Conservation (phyloP, 2,329 filamentous ascomycete species). For the Cephalotrichum gorgonifer region DNA sequence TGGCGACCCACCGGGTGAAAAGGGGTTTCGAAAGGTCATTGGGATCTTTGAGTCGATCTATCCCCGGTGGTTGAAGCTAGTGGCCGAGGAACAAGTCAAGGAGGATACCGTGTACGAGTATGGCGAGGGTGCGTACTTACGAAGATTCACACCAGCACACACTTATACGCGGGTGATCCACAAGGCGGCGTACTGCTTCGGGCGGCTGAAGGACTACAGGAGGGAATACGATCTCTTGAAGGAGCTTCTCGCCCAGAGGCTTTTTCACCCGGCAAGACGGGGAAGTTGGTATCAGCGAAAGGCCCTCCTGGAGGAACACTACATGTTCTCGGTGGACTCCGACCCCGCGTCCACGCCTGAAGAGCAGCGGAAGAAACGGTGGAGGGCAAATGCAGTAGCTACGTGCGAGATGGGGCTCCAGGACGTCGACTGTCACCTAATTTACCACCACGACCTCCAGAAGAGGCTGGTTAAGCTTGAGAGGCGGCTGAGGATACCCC, state of each 20-base stretch:
- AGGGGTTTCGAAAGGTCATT: slow-evolving; percentile 57
- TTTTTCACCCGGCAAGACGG: slow-evolving; percentile 77
- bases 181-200: slow-evolving; percentile 71
- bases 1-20: slow-evolving; percentile 56
- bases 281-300: slow-evolving; percentile 95
- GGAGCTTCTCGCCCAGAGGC: slow-evolving; percentile 66
- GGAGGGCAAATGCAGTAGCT: slow-evolving; percentile 63
- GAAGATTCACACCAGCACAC: slow-evolving; percentile 83
- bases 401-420: slow-evolving; percentile 85
- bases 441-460: slow-evolving; percentile 89
- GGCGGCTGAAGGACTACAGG: slow-evolving; percentile 69
- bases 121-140: slow-evolving; percentile 79
- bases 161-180: slow-evolving; percentile 89
- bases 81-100: slow-evolving; percentile 66
- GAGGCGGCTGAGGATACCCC: slow-evolving; percentile 69
- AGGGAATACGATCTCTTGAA: slow-evolving; percentile 65
- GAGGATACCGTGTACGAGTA: slow-evolving; percentile 68
- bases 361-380: slow-evolving; percentile 63
- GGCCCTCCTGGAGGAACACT: slow-evolving; percentile 88
- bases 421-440: slow-evolving; percentile 80
- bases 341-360: slow-evolving; percentile 22
- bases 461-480: slow-evolving; percentile 91
- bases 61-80: slow-evolving; percentile 65
- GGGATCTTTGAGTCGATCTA: slow-evolving; percentile 65
- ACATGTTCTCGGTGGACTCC: slow-evolving; percentile 60